A percentile compares a stretch with the other conserved stretches of the same genome.
Evolutionary conservation across 495 filamentous ascomycete genomes (phyloP).

Genomic region (Penicillium diatomitis): DNA sequence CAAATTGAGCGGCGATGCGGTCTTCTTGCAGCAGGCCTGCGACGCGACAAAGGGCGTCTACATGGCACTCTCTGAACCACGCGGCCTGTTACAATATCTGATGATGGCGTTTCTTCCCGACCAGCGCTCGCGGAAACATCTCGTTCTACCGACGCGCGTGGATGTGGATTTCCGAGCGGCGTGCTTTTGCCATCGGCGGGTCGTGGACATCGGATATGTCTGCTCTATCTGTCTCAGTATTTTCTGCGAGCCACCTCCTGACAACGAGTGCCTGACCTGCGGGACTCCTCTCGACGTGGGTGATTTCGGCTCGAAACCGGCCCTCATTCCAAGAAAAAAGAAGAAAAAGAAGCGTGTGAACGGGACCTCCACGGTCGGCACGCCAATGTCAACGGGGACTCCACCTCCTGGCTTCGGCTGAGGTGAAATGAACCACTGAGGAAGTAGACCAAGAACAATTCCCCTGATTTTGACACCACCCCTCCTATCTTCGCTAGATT

Average conservation of each 20-base stretch:
- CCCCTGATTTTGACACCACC: too few relatives aligned
- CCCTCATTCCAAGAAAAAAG: constrained; percentile 61
- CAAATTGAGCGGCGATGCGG: constrained; percentile 72
- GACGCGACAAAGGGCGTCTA: constrained; percentile 88
- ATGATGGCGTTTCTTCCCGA: constrained; percentile 93
- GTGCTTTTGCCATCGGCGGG: constrained; percentile 89
- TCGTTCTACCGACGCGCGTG: constrained; percentile 72
- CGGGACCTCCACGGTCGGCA: constrained; percentile 31
- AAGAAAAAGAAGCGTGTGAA: constrained; percentile 59
- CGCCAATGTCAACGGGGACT: constrained; percentile 26
- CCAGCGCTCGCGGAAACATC: constrained; percentile 50
- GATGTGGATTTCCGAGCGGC: constrained; percentile 93
- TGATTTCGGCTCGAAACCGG: constrained; percentile 64
- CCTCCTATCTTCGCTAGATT: constrained; percentile 3
- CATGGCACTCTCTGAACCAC: constrained; percentile 56
- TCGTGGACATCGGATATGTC: constrained; percentile 88
- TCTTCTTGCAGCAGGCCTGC: constrained; percentile 90
- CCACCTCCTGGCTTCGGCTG: constrained; percentile 34
- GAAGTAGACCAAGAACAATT: neutral
- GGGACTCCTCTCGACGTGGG: constrained; percentile 71
- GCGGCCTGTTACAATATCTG: constrained; percentile 75
- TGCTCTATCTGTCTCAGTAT: constrained; percentile 94
- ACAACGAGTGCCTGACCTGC: constrained; percentile 79
- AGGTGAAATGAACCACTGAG: neutral
- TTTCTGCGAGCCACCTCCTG: constrained; percentile 56